These are phyloP conservation scores for Botrytis elliptica DNA, from an alignment of 2,329 filamentous ascomycete species.

Conservation along the genomic window DNA sequence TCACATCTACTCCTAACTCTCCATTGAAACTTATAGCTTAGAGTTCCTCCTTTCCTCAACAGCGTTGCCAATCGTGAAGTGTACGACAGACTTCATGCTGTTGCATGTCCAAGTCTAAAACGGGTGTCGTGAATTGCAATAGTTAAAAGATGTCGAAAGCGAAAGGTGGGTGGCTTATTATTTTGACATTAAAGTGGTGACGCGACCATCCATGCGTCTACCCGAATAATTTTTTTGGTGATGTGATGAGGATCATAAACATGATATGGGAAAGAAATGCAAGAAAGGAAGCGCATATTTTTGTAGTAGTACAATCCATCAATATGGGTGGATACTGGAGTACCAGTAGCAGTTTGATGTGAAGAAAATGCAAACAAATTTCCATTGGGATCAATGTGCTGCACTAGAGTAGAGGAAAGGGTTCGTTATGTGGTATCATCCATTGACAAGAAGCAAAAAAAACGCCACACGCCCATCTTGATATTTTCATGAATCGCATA, in stretches of 20 bases:
- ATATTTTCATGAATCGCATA: slow-evolving; percentile 18
- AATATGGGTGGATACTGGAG: slow-evolving; percentile 5
- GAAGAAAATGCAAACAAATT: slow-evolving; percentile 3
- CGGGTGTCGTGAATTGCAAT: not conserved
- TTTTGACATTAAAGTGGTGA: slow-evolving; percentile 22
- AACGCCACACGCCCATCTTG: slow-evolving; percentile 18
- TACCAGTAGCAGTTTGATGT: slow-evolving; percentile 8
- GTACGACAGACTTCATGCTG: not conserved
- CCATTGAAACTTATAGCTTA: slow-evolving; percentile 8
- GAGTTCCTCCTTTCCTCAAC: not conserved
- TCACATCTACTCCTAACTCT: slow-evolving; percentile 17
- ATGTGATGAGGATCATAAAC: slow-evolving; percentile 2
- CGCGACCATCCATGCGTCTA: slow-evolving; percentile 20
- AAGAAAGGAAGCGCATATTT: slow-evolving; percentile 17
- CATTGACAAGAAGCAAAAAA: slow-evolving; percentile 27
- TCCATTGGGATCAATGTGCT: slow-evolving; percentile 2
- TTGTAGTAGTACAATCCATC: slow-evolving; percentile 21
- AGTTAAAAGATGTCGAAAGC: slow-evolving; percentile 9
- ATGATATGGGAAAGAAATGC: slow-evolving; percentile 10
- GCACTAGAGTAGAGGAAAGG: slow-evolving; percentile 20
- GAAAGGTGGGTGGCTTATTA: slow-evolving; percentile 19
- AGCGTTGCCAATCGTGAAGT: not conserved
- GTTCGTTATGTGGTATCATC: slow-evolving; percentile 31
- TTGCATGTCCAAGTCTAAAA: not conserved
- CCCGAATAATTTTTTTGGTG: slow-evolving; percentile 14